Percentiles rank a stretch among this genome's conserved stretches.
Evolutionary conservation across 495 filamentous ascomycete genomes (phyloP).

Genomic region (Cladorrhinum samala): DNA sequence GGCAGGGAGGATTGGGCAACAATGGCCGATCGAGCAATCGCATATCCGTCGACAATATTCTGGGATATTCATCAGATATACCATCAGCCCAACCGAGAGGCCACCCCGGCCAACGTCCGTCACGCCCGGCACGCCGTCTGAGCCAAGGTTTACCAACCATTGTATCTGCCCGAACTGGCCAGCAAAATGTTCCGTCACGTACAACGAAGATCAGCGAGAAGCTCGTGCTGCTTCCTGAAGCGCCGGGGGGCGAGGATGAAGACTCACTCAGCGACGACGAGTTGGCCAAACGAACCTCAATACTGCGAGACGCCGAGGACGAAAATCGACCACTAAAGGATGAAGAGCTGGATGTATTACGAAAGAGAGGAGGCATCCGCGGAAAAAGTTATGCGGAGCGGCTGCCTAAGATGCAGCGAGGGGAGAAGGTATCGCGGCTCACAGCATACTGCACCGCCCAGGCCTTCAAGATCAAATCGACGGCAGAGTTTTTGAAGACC

Average conservation of each 20-base stretch:
- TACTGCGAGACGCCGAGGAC: conserved; percentile 50
- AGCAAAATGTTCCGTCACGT: conserved; percentile 76
- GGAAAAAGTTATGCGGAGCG: conserved; percentile 95
- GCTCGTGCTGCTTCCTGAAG: conserved; percentile 88
- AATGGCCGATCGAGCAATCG: conserved; percentile 50
- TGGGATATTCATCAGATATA: conserved; percentile 90
- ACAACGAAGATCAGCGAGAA: conserved; percentile 94
- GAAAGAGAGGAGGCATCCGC: conserved; percentile 56
- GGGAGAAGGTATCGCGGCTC: conserved; percentile 80
- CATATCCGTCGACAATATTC: conserved; percentile 91
- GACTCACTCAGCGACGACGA: conserved; percentile 47
- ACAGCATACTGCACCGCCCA: conserved; percentile 97
- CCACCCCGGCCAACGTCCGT: conserved; percentile 54
- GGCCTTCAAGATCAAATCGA: conserved; percentile 78
- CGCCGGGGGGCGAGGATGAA: conserved; percentile 53
- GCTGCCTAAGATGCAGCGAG: conserved; percentile 78
- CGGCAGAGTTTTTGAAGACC: conserved; percentile 80
- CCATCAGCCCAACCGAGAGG: conserved; percentile 87
- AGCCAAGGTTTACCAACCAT: conserved; percentile 33
- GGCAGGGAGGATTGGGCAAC: conserved; percentile 1
- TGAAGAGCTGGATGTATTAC: conserved; percentile 63
- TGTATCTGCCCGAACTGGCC: conserved; percentile 44
- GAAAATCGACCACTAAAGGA: conserved; percentile 67
- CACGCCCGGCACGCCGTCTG: conserved; percentile 41
- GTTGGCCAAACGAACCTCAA: conserved; percentile 25